Conservation (phyloP, 495 filamentous ascomycete genomes). For the Aspergillus ellipticus region DNA sequence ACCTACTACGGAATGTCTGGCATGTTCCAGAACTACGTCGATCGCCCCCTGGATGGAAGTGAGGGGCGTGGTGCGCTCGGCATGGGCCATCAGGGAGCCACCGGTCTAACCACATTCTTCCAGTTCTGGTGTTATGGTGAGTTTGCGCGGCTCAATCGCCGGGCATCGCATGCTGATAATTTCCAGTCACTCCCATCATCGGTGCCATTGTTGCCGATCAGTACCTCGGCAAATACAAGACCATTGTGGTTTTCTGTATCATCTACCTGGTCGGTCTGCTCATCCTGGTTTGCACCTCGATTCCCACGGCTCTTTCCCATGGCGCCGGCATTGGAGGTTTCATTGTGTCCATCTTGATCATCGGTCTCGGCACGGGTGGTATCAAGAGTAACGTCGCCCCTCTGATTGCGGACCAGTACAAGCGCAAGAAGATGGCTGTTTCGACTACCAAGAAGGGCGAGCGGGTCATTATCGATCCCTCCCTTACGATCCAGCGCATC, state of each 20-base stretch:
- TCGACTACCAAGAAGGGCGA: constrained; percentile 57
- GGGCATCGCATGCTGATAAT: background rate
- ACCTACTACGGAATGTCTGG: constrained; percentile 61
- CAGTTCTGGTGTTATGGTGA: constrained; percentile 58
- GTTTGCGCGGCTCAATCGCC: constrained; percentile 7
- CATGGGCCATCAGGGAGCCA: constrained; percentile 51
- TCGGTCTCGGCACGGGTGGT: constrained; percentile 58
- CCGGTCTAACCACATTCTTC: constrained; percentile 58
- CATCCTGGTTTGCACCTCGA: constrained; percentile 47
- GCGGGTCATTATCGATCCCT: constrained; percentile 70
- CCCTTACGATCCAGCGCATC: constrained; percentile 69
- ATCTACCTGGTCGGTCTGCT: constrained; percentile 47
- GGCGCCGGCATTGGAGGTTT: constrained; percentile 49
- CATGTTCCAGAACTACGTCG: constrained; percentile 57
- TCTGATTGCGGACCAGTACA: constrained; percentile 70
- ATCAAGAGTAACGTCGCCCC: constrained; percentile 68
- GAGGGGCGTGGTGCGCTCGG: constrained; percentile 54
- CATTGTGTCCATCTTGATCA: constrained; percentile 43
- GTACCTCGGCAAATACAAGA: constrained; percentile 66
- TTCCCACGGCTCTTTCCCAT: constrained; percentile 41
- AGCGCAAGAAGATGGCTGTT: constrained; percentile 57
- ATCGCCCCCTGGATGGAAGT: constrained; percentile 43
- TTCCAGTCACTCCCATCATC: constrained; percentile 48
- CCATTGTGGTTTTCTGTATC: constrained; percentile 55
- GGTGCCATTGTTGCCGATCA: constrained; percentile 62